These are phyloP conservation scores for Fusarium xylarioides DNA, from an alignment of 2,329 filamentous ascomycete species.

Conservation along the genomic window DNA sequence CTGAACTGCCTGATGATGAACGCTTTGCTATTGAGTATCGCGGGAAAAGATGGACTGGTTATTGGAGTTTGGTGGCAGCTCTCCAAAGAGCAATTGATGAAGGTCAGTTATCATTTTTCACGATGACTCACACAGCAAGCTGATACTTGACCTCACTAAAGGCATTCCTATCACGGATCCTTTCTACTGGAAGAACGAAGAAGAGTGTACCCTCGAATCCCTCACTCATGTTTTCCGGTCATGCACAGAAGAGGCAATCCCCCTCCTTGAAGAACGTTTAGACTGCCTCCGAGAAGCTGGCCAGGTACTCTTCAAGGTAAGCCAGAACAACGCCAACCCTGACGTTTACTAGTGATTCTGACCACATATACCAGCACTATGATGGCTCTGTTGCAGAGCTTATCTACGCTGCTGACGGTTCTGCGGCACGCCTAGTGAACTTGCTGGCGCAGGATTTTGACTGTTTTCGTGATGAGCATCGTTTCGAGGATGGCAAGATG, in stretches of 20 bases:
- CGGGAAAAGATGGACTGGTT: slow-evolving; percentile 87
- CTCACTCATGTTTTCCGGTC: slow-evolving; percentile 85
- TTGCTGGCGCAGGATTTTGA: slow-evolving; percentile 81
- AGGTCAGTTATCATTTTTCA: slow-evolving; percentile 54
- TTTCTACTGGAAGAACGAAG: slow-evolving; percentile 83
- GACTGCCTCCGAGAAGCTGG: slow-evolving; percentile 85
- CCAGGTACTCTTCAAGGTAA: slow-evolving; percentile 78
- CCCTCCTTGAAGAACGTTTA: slow-evolving; percentile 80
- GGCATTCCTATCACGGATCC: slow-evolving; percentile 89
- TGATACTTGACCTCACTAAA: slow-evolving; percentile 45
- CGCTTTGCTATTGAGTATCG: slow-evolving; percentile 86
- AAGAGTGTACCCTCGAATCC: slow-evolving; percentile 77
- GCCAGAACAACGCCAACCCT: slow-evolving; percentile 14
- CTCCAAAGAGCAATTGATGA: slow-evolving; percentile 90
- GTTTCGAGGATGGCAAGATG: slow-evolving; percentile 74
- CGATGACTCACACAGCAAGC: neutral
- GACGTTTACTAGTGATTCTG: neutral
- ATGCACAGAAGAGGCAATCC: slow-evolving; percentile 85
- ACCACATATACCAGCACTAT: slow-evolving; percentile 67
- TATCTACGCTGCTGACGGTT: slow-evolving; percentile 77
- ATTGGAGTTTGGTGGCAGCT: slow-evolving; percentile 91
- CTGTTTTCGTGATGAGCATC: slow-evolving; percentile 85
- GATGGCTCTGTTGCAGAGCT: slow-evolving; percentile 77
- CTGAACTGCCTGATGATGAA: slow-evolving; percentile 72
- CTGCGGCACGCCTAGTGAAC: slow-evolving; percentile 87